phyloP scores from a whole-genome alignment of 495 filamentous ascomycete genomes.

The Platismatia glauca region DNA sequence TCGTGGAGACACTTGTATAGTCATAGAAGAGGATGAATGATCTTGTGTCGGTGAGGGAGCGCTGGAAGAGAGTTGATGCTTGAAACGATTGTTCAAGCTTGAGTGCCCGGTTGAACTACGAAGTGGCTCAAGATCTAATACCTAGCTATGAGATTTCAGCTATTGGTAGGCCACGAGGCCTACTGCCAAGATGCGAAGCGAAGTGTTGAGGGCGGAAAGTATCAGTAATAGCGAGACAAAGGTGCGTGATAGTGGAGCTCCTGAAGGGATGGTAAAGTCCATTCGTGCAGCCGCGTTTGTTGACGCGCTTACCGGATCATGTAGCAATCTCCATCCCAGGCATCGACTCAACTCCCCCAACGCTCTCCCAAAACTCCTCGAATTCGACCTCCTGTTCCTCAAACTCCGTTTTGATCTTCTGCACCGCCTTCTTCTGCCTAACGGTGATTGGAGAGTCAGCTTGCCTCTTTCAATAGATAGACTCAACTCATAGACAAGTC shows the following conservation, averaged over 20 bases:
- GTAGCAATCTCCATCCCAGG: conserved; percentile 34
- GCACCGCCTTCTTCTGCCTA: conserved; percentile 50
- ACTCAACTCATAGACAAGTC: background rate
- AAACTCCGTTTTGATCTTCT: conserved; percentile 61
- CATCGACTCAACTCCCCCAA: conserved; percentile 57
- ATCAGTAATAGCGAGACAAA: background rate
- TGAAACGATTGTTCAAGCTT: background rate
- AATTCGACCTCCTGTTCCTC: conserved; percentile 63
- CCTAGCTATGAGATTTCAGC: background rate
- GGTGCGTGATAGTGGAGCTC: too few relatives aligned
- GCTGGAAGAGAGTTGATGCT: background rate
- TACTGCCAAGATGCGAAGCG: background rate
- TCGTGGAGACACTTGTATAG: background rate
- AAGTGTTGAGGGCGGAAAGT: background rate
- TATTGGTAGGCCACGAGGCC: background rate
- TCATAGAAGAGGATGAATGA: background rate
- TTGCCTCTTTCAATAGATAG: background rate
- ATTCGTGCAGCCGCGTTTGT: background rate
- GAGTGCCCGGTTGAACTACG: background rate
- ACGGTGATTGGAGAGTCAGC: background rate
- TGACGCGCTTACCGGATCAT: background rate
- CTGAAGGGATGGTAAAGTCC: background rate
- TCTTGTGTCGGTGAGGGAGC: background rate
- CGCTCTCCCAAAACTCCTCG: conserved; percentile 60
- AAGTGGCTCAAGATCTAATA: background rate